A percentile compares a stretch with the other conserved stretches of the same genome.
phyloP scores from a whole-genome alignment of 2,329 filamentous ascomycete species.

The Claviceps pazoutovae region DNA sequence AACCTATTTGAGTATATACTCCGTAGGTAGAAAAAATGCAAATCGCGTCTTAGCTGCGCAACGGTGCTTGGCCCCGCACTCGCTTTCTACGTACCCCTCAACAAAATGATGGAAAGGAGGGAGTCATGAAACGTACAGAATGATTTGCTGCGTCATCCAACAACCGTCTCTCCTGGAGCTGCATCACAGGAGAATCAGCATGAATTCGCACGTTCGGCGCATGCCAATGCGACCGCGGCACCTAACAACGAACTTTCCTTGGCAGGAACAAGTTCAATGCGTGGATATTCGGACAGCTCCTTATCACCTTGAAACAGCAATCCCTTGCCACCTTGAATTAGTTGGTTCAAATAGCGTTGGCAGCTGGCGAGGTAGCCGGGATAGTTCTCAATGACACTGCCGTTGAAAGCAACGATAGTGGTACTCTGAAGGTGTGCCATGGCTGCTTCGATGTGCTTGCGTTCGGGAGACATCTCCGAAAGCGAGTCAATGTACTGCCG shows the following conservation, averaged over 20 bases:
- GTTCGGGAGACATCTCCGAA: slow-evolving; percentile 18
- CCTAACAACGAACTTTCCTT: slow-evolving; percentile 63
- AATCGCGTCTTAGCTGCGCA: too few species aligned
- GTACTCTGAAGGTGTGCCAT: slow-evolving; percentile 31
- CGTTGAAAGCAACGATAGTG: slow-evolving; percentile 68
- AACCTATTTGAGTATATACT: too few species aligned
- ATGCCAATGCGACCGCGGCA: slow-evolving; percentile 56
- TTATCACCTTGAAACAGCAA: slow-evolving; percentile 20
- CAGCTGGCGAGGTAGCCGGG: slow-evolving; percentile 49
- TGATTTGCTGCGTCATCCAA: not conserved
- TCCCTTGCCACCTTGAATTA: slow-evolving; percentile 28
- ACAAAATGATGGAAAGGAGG: too few species aligned
- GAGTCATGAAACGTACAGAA: not conserved
- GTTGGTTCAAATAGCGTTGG: slow-evolving; percentile 47
- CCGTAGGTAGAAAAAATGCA: too few species aligned
- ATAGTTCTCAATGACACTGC: slow-evolving; percentile 68
- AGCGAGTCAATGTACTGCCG: slow-evolving; percentile 19
- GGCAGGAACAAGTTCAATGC: slow-evolving; percentile 52
- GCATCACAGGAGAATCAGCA: not conserved
- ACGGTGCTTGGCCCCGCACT: too few species aligned
- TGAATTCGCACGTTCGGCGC: slow-evolving; percentile 13
- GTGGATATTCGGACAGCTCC: slow-evolving; percentile 20
- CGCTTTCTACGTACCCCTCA: too few species aligned
- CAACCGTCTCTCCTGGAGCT: not conserved
- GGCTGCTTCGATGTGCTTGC: slow-evolving; percentile 37